Percentiles rank a stretch among this genome's conserved stretches.
phyloP scores from a whole-genome alignment of 2,329 filamentous ascomycete genomes.

The Paraphaeosphaeria minitans region DNA sequence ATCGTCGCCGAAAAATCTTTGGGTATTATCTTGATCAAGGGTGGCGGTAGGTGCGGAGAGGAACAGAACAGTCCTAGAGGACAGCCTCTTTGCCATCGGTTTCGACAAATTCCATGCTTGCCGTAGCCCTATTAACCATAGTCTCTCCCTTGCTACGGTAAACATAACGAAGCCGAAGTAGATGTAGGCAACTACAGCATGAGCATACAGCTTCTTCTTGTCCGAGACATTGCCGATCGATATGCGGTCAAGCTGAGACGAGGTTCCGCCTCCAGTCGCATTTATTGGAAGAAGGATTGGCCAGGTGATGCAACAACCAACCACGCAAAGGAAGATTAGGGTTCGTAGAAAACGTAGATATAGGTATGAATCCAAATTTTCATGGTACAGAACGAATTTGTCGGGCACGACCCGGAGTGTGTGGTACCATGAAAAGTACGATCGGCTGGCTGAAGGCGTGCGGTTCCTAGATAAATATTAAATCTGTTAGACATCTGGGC shows the following conservation, averaged over 20 bases:
- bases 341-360: constrained; percentile 88
- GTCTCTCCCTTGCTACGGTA: constrained; percentile 82
- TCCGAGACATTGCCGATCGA: constrained; percentile 77
- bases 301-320: constrained; percentile 84
- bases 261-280: constrained; percentile 72
- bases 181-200: constrained; percentile 78
- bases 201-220: constrained; percentile 73
- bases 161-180: constrained; percentile 89
- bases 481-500: not conserved
- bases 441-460: constrained; percentile 44
- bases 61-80: constrained; percentile 88
- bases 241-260: constrained; percentile 74
- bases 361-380: constrained; percentile 89
- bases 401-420: constrained; percentile 65
- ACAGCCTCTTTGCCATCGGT: constrained; percentile 81
- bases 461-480: constrained; percentile 38
- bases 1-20: constrained; percentile 78
- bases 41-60: constrained; percentile 81
- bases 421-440: constrained; percentile 49
- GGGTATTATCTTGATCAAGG: constrained; percentile 75
- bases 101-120: constrained; percentile 91
- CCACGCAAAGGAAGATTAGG: constrained; percentile 75
- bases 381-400: constrained; percentile 82
- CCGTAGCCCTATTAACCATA: constrained; percentile 90
- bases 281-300: constrained; percentile 90